Evolutionary conservation across 2,329 filamentous ascomycete species (phyloP).

Genomic region (Colletotrichum sp.): DNA sequence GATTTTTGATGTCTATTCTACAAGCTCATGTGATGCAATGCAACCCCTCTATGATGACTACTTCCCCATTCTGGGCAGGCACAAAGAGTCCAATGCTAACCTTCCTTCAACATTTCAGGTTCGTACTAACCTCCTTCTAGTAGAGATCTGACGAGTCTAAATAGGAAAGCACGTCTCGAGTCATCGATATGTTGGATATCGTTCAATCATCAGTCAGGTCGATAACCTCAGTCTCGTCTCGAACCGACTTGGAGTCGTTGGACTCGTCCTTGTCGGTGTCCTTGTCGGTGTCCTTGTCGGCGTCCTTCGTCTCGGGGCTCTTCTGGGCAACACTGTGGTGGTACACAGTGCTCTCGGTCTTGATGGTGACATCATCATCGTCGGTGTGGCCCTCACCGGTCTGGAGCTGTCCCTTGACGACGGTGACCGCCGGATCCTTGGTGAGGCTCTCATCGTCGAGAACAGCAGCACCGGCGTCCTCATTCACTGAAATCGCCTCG

Average conservation of each 20-base stretch:
- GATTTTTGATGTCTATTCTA: neutral
- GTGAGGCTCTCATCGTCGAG: neutral
- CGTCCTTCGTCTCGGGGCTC: neutral
- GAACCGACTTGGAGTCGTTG: neutral
- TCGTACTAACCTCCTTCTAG: neutral
- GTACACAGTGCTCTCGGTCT: neutral
- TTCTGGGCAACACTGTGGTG: neutral
- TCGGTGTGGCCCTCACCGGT: neutral
- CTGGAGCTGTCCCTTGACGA: neutral
- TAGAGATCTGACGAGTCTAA: neutral
- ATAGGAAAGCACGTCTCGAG: no score
- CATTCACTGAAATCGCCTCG: neutral
- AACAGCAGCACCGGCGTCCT: neutral
- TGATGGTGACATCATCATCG: neutral
- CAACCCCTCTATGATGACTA: neutral
- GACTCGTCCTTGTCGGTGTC: neutral
- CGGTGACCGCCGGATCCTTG: neutral
- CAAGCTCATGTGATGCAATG: neutral
- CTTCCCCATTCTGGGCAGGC: neutral
- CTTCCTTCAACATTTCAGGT: neutral
- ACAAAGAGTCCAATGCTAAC: neutral
- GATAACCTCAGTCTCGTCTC: neutral
- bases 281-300: neutral
- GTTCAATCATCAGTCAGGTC: neutral
- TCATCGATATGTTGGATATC: neutral